These are phyloP conservation scores for Talaromyces stipitatus DNA, from an alignment of 495 filamentous ascomycete genomes.

Conservation along the genomic window DNA sequence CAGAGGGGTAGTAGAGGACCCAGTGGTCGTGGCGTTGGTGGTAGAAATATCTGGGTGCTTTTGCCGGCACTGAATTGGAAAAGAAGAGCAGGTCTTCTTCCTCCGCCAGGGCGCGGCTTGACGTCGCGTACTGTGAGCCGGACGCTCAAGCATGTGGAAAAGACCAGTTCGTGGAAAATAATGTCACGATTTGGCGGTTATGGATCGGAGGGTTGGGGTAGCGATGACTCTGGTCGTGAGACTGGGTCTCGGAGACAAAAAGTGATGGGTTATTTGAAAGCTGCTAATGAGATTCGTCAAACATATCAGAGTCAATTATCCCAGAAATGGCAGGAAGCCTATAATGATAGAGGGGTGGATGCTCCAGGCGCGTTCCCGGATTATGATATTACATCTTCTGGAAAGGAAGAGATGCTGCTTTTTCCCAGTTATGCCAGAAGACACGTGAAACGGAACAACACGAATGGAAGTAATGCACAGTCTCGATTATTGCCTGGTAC, in stretches of 20 bases:
- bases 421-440: slow-evolving; percentile 86
- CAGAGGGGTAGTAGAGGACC: slow-evolving; percentile 19
- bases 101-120: slow-evolving; percentile 10
- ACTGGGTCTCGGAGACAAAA: slow-evolving; percentile 66
- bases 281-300: slow-evolving; percentile 86
- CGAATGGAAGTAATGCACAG: slow-evolving; percentile 13
- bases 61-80: background rate
- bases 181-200: slow-evolving; percentile 31
- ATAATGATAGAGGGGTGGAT: slow-evolving; percentile 46
- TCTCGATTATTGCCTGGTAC: slow-evolving; percentile 20
- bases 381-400: slow-evolving; percentile 66
- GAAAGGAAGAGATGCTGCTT: slow-evolving; percentile 84
- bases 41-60: background rate
- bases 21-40: slow-evolving; percentile 30
- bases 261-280: slow-evolving; percentile 76
- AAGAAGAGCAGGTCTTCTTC: background rate
- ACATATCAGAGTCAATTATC: slow-evolving; percentile 57
- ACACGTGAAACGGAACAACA: slow-evolving; percentile 29
- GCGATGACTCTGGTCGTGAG: slow-evolving; percentile 37
- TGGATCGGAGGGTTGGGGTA: slow-evolving; percentile 21
- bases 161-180: slow-evolving; percentile 6
- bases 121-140: slow-evolving; percentile 11
- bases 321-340: slow-evolving; percentile 37
- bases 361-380: slow-evolving; percentile 78
- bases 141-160: slow-evolving; percentile 20